Conservation (phyloP, 768 basidiomycete genomes). For the Paxillus involutus region DNA sequence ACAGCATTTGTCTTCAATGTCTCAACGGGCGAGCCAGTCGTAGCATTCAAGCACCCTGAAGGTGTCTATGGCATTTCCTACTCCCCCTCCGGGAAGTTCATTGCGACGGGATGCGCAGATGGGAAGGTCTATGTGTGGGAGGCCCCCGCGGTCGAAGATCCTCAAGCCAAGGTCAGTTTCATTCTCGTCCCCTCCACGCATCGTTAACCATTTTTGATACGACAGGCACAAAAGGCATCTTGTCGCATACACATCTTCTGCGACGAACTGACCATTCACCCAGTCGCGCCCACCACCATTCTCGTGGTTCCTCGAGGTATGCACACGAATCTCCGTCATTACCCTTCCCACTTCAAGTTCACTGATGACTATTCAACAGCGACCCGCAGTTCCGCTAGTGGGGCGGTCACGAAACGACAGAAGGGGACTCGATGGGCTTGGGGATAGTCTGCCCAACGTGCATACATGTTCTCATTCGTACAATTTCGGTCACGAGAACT, state of each 20-base stretch:
- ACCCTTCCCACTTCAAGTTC: too few species aligned
- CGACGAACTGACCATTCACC: too few species aligned
- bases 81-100: constrained; percentile 1
- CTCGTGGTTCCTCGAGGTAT: too few species aligned
- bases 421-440: not conserved
- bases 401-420: too few species aligned
- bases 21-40: not conserved
- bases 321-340: too few species aligned
- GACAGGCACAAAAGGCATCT: not conserved
- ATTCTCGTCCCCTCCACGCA: not conserved
- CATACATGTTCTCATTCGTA: too few species aligned
- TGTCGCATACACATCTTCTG: not conserved
- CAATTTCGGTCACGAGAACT: too few species aligned
- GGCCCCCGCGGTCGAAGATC: not conserved
- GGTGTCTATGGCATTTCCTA: not conserved
- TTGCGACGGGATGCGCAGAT: not conserved
- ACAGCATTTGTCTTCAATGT: not conserved
- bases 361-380: too few species aligned
- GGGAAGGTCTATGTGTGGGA: not conserved
- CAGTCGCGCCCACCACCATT: too few species aligned
- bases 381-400: too few species aligned
- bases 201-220: not conserved
- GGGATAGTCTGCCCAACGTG: too few species aligned
- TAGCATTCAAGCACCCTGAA: not conserved
- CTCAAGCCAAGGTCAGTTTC: too few species aligned